Evolutionary conservation across 768 basidiomycete species (phyloP).

Genomic region (Tylopilus subfusipes): DNA sequence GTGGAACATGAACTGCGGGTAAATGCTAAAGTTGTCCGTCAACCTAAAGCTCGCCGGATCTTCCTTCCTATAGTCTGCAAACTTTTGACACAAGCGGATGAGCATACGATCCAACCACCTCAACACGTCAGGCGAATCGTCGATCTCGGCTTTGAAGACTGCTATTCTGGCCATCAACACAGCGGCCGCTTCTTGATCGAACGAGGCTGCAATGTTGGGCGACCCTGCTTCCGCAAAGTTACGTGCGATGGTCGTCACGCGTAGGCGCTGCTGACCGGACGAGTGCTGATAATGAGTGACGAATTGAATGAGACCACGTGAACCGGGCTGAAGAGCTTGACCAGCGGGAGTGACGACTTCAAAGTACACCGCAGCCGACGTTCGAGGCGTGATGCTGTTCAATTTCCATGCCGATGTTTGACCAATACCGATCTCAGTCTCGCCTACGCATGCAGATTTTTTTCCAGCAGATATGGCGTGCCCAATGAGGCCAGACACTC

Average conservation of each 20-base stretch:
- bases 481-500: conserved; percentile 96
- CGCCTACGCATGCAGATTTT: conserved; percentile 94
- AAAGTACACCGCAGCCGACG: conserved; percentile 91
- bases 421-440: conserved; percentile 98
- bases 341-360: conserved; percentile 98
- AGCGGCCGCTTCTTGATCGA: conserved; percentile 97
- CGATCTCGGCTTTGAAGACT: conserved; percentile 98
- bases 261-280: conserved; percentile 89
- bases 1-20: conserved; percentile 99
- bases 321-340: conserved; percentile 83
- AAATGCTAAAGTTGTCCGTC: conserved; percentile 95
- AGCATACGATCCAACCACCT: conserved; percentile 99
- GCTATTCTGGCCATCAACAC: conserved; percentile 99
- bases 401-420: conserved; percentile 99
- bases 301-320: conserved; percentile 94
- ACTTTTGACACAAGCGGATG: conserved; percentile 97
- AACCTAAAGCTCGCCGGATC: conserved; percentile 93
- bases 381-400: conserved; percentile 83
- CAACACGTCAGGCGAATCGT: conserved; percentile 94
- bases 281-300: conserved; percentile 98
- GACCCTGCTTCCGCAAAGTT: conserved; percentile 98
- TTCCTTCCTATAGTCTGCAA: conserved; percentile 98
- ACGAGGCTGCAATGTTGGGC: conserved; percentile 85
- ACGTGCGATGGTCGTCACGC: conserved; percentile 97
- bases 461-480: conserved; percentile 97